These are phyloP conservation scores for Setaria viridis DNA, from an alignment of 202 grass and related monocot genomes.

Conservation along the genomic window DNA sequence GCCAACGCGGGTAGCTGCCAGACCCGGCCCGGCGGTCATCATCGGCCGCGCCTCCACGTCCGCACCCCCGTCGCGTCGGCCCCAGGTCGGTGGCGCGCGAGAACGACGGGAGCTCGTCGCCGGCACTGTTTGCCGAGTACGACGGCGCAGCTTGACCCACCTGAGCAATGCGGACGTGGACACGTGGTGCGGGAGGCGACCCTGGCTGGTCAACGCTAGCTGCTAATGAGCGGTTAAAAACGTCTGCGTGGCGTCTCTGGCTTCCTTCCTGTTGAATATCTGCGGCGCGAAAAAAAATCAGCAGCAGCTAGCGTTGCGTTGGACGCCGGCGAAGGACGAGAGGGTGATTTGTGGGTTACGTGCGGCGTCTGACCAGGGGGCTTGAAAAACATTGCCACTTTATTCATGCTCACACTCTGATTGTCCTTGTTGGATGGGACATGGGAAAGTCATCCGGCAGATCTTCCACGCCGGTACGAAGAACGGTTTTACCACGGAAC, in stretches of 20 bases:
- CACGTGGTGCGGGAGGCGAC: background rate
- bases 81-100: background rate
- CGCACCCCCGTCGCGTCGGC: background rate
- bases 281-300: no score
- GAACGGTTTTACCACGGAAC: background rate
- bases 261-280: no score
- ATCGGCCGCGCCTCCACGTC: background rate
- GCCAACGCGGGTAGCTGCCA: background rate
- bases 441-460: background rate
- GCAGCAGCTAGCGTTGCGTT: background rate
- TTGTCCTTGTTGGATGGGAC: background rate
- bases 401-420: background rate
- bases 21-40: background rate
- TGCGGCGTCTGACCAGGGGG: no score
- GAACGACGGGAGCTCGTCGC: background rate
- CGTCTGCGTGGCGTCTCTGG: background rate
- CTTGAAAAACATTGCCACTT: no score
- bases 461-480: background rate
- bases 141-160: background rate
- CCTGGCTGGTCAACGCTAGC: no score
- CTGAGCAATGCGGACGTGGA: background rate
- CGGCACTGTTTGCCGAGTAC: background rate
- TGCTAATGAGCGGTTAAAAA: background rate
- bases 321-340: background rate
- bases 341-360: no score